phyloP scores from a whole-genome alignment of 768 basidiomycete genomes.

The Russula foetens region DNA sequence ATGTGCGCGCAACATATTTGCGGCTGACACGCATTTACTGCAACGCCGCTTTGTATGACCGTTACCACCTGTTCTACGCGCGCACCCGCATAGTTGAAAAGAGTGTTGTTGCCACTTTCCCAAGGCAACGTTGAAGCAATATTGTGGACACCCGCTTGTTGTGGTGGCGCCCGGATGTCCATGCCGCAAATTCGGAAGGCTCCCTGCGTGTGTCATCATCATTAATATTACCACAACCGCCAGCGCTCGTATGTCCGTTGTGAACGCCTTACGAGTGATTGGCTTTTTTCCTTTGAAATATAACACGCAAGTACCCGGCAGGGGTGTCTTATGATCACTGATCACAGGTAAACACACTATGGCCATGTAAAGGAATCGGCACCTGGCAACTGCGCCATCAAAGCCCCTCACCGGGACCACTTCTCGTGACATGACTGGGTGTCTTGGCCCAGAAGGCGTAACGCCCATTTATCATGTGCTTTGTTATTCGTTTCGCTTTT shows the following conservation, averaged over 20 bases:
- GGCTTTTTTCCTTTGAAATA: neutral
- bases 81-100: neutral
- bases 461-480: conserved; percentile 9
- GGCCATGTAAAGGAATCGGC: conserved; percentile 1
- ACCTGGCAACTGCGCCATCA: neutral
- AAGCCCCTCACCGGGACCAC: neutral
- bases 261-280: neutral
- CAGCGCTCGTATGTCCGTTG: neutral
- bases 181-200: neutral
- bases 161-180: neutral
- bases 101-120: conserved; percentile 1
- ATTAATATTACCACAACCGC: neutral
- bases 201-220: neutral
- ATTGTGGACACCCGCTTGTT: too few species aligned
- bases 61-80: conserved; percentile 8
- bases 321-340: conserved; percentile 6
- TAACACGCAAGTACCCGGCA: neutral
- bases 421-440: too few species aligned
- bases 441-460: neutral
- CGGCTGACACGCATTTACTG: neutral
- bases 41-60: neutral
- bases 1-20: neutral
- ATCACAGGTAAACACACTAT: conserved; percentile 1
- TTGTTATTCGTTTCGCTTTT: neutral
- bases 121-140: neutral